Evolutionary conservation across 1,139 yeast genomes (phyloP).

Genomic region (Insectozyma bohioensis): DNA sequence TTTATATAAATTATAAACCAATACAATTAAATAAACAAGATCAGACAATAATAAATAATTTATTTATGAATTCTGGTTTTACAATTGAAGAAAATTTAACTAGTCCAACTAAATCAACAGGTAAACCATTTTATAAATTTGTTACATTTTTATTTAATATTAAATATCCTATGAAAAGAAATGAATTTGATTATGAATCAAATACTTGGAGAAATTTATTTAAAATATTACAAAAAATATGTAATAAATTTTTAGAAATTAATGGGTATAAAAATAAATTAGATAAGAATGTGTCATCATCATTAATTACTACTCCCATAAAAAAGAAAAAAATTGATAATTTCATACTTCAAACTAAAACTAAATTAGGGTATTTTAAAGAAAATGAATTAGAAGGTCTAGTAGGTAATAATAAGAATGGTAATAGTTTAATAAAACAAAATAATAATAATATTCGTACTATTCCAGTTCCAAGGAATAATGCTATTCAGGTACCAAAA

Average conservation of each 20-base stretch:
- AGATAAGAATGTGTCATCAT: conserved; percentile 1
- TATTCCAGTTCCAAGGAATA: too few relatives aligned
- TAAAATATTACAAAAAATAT: conserved; percentile 28
- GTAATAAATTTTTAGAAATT: conserved; percentile 25
- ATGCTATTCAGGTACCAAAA: too few relatives aligned
- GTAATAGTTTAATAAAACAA: too few relatives aligned
- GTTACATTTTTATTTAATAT: conserved; percentile 43
- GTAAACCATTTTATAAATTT: conserved; percentile 14
- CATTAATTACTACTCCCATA: conserved; percentile 9
- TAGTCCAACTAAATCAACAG: conserved; percentile 9
- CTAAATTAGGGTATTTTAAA: conserved; percentile 9
- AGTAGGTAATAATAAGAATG: conserved; percentile 1
- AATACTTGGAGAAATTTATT: conserved; percentile 24
- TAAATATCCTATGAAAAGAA: conserved; percentile 30
- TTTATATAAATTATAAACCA: conserved; percentile 46
- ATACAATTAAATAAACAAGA: conserved; percentile 22
- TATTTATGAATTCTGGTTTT: conserved; percentile 20
- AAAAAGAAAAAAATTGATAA: conserved; percentile 8
- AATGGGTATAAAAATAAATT: conserved; percentile 19
- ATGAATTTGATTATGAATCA: conserved; percentile 26
- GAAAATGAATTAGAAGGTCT: conserved; percentile 11
- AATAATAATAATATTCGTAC: too few relatives aligned
- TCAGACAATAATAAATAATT: conserved; percentile 23
- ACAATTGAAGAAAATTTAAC: conserved; percentile 1
- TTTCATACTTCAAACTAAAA: conserved; percentile 10